These are phyloP conservation scores for Arabidopsis hybrid DNA, from an alignment of 441 rosid genomes.

Conservation along the genomic window DNA sequence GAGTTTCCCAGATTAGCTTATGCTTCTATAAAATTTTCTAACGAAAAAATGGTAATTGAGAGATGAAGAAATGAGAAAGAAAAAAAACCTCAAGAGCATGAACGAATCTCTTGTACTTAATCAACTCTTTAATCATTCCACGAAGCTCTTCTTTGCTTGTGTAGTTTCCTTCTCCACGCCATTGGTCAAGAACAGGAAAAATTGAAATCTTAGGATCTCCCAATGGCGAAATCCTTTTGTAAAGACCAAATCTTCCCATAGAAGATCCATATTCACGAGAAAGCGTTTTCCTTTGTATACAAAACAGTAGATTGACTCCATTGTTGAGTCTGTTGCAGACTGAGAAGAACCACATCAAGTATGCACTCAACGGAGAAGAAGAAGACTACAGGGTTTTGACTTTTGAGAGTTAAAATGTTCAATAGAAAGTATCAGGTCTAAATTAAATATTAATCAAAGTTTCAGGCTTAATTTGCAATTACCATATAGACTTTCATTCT, in stretches of 20 bases:
- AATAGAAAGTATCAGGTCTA: background rate
- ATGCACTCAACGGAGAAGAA: background rate
- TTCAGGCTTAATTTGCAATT: background rate
- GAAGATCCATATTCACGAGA: conserved; percentile 13
- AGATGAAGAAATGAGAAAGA: background rate
- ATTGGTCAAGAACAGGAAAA: conserved; percentile 5
- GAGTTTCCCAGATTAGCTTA: background rate
- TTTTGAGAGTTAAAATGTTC: background rate
- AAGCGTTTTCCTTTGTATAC: background rate
- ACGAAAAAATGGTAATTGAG: background rate
- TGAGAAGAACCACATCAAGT: conserved; percentile 14
- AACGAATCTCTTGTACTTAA: background rate
- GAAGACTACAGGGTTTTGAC: background rate
- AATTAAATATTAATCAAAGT: background rate
- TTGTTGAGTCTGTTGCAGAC: background rate
- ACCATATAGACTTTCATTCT: too few species aligned
- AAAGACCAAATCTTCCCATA: background rate
- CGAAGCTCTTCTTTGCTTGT: conserved; percentile 6
- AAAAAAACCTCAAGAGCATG: background rate
- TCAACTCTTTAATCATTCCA: background rate
- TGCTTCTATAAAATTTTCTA: background rate
- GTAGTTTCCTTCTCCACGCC: conserved; percentile 13
- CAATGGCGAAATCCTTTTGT: background rate
- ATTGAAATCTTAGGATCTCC: conserved; percentile 1
- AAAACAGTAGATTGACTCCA: background rate